Evolutionary conservation across 768 basidiomycete species (phyloP).

Genomic region (Boletus tylopilopsis): DNA sequence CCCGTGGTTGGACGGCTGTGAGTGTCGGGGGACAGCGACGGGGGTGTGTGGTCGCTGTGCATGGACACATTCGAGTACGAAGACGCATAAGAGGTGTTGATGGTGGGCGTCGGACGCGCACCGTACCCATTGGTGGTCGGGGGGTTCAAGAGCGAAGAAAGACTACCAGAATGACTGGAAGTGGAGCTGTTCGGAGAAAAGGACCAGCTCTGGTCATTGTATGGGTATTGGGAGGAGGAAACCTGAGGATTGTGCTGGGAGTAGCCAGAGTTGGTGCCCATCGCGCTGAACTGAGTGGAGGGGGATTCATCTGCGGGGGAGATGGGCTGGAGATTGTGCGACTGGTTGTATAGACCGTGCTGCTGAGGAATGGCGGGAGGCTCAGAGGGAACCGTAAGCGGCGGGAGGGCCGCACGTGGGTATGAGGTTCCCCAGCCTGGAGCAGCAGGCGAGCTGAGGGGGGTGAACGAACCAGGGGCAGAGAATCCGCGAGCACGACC

Average conservation of each 20-base stretch:
- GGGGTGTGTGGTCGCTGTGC: conserved; percentile 66
- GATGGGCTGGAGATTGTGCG: conserved; percentile 58
- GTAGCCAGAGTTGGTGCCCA: conserved; percentile 33
- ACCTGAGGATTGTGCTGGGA: conserved; percentile 33
- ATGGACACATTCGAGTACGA: conserved; percentile 70
- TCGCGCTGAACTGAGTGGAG: conserved; percentile 41
- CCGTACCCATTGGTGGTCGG: conserved; percentile 39
- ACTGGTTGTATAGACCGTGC: conserved; percentile 55
- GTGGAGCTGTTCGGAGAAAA: conserved; percentile 47
- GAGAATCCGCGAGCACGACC: conserved; percentile 78
- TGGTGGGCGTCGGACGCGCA: conserved; percentile 61
- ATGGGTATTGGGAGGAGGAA: conserved; percentile 57
- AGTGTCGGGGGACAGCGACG: conserved; percentile 67
- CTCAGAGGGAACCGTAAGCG: conserved; percentile 79
- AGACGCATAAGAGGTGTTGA: conserved; percentile 64
- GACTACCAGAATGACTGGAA: conserved; percentile 65
- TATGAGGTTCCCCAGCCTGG: conserved; percentile 59
- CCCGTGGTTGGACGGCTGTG: conserved; percentile 77
- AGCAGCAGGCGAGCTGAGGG: conserved; percentile 56
- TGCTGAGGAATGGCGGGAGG: conserved; percentile 58
- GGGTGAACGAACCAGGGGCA: conserved; percentile 76
- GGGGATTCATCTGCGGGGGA: conserved; percentile 70
- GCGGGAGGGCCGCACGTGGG: conserved; percentile 66
- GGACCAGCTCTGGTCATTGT: conserved; percentile 59
- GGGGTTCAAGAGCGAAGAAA: conserved; percentile 78